Base-by-base conservation (phyloP, 176 grass and related monocot genomes). In the Microstegium vimineum region DNA sequence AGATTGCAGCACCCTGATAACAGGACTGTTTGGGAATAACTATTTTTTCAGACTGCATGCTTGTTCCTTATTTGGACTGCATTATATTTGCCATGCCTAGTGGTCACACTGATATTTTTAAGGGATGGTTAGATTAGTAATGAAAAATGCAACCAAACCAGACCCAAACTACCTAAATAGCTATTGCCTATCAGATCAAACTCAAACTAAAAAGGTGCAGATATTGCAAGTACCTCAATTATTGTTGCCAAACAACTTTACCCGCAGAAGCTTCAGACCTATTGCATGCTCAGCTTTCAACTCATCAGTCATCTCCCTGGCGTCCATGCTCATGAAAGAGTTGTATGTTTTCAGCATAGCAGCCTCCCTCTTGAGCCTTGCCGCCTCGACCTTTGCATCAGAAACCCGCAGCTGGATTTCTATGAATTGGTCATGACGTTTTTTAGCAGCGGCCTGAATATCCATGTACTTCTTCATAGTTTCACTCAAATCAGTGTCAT, bases 381-480 rank as follows among this genome's bases (percentile, higher is more conserved):
- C 78, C 0, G 78, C 65, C 65, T 81, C 47, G 22, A 81, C 78
- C 33, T 81, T 81, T 59, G 78, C 78, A 31, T 70, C 23, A 70
- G 65, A 81, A 81, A 70, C 30, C 25, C 34, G 66, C 15, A 38
- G 46, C 18, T 81, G 78, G 47, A 54, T 31, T 46, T 70, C 35
- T 57, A 81, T n/a, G 46, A 71, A 81, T 35, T 81, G 65, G n/a
- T 81, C 79, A 81, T 81, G 79, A 4, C 79, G 46, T 42, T 30
- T 81, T 69, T 36, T 81, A 81, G 66, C n/a, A 59, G 34, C n/a
- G 3, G 9, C 23, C 3, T 81, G 79, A 41, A 81, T 59, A 22
- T 70, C 67, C 14, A 71, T 41, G 66, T 22, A 81, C 66, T 28
- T 81, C 66, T 71, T 81, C 34, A 81, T 73, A 79, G 65, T 42